These are phyloP conservation scores for Papiliotrema terrestris DNA, from an alignment of 1,284 basidiomycete genomes.

Conservation along the genomic window DNA sequence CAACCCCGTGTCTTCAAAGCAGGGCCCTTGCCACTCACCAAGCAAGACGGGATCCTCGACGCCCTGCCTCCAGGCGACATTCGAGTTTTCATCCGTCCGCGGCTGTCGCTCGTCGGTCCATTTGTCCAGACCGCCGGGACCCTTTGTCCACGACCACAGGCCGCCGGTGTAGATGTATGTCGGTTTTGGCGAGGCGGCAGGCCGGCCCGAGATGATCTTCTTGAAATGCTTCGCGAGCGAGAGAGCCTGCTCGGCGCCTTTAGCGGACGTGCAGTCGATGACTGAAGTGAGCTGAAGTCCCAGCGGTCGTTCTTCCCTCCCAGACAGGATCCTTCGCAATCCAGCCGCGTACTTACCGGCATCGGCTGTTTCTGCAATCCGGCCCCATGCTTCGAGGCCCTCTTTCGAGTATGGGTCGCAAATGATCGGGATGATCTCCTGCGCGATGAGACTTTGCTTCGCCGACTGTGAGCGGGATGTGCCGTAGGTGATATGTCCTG, in stretches of 20 bases:
- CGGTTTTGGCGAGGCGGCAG: constrained; percentile 47
- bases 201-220: constrained; percentile 18
- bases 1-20: not conserved
- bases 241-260: constrained; percentile 36
- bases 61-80: constrained; percentile 29
- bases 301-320: not conserved
- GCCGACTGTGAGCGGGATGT: constrained; percentile 50
- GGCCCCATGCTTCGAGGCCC: constrained; percentile 44
- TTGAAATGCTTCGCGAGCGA: constrained; percentile 34
- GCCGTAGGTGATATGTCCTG: constrained; percentile 57
- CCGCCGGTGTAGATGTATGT: constrained; percentile 56
- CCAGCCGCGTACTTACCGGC: constrained; percentile 56
- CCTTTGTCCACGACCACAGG: constrained; percentile 53
- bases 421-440: constrained; percentile 57
- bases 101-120: constrained; percentile 38
- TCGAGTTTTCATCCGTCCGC: constrained; percentile 10
- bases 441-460: constrained; percentile 49
- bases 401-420: constrained; percentile 47
- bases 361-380: constrained; percentile 52
- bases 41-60: constrained; percentile 33
- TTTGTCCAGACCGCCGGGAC: constrained; percentile 30
- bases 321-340: constrained; percentile 6
- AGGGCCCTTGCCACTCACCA: constrained; percentile 15
- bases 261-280: constrained; percentile 44
- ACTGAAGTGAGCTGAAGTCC: constrained; percentile 22